Evolutionary conservation across 116 monocot species (phyloP), one percentile per base, ranked within the genome.

Genomic region (Posidonia oceanica): DNA sequence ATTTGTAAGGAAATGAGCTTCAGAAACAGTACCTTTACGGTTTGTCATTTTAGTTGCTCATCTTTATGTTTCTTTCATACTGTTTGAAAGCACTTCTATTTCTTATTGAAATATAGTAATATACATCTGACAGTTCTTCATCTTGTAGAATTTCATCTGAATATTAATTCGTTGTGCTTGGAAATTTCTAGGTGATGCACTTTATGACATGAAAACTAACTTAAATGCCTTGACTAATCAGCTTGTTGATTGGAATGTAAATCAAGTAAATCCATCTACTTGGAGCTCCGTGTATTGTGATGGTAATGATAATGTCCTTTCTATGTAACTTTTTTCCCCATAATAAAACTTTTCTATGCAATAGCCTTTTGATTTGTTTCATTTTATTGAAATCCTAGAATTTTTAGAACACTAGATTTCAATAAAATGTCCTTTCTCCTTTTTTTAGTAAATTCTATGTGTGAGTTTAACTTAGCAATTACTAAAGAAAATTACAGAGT

Each of bases 231-330:
- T 75, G 67, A 78, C 61, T 48, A 75, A 74, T 74, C 94, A 89
- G 77, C 85, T 94, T 60, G 6, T 65, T 38, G 87, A 94, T 68
- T 94, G 94, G 94, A 94, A 85, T 42, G 70, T 55, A 65, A 87
- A 94, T 78, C 84, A 87, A 75, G 94, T 94, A 61, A 84, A 82
- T 64, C 89, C 94, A 73, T 89, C 87, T 75, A 89, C 94, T 42
- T 94, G 89, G 94, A 87, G 75, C 69, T 87, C 84, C 39, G 78
- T 94, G 72, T 82, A 88, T n/a, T 94, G 90, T 81, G 94, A 94
- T 78, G 36, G 6, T 63, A 80, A 83, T 73, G 67, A 77, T 52
- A 83, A 84, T 72, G 94, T 94, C 55, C 55, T 75, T 68, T 74
- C 71, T 81, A 84, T 95, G 94, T 95, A 78, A 84, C 88, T 84